A percentile compares a stretch with the other conserved stretches of the same genome.
Conservation (phyloP, 805 yeast genomes). For the Candida pseudofarinosa region DNA sequence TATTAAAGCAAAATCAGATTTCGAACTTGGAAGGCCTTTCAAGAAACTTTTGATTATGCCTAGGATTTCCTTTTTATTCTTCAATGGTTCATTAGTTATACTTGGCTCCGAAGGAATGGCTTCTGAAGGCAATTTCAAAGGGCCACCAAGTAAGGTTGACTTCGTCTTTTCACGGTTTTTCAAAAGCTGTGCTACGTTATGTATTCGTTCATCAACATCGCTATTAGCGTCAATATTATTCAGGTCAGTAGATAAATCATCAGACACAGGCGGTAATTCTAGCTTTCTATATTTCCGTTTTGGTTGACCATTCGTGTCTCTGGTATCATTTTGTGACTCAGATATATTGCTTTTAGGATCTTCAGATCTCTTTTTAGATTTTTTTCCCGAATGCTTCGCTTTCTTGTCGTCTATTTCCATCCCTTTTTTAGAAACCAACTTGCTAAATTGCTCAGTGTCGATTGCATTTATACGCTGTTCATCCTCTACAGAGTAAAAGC, state of each 20-base stretch:
- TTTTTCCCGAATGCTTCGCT: slow-evolving; percentile 28
- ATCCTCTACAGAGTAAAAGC: slow-evolving; percentile 62
- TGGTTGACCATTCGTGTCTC: slow-evolving; percentile 6
- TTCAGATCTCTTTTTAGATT: slow-evolving; percentile 12
- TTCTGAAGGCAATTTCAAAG: background rate
- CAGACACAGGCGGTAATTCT: slow-evolving; percentile 21
- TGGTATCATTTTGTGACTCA: background rate
- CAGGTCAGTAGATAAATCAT: background rate
- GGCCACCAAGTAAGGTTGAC: slow-evolving; percentile 31
- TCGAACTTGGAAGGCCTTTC: slow-evolving; percentile 35
- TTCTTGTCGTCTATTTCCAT: slow-evolving; percentile 35
- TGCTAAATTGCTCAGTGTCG: slow-evolving; percentile 41
- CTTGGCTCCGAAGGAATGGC: background rate
- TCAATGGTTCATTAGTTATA: slow-evolving; percentile 1
- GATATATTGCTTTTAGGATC: background rate
- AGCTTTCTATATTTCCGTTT: slow-evolving; percentile 22
- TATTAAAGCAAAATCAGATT: slow-evolving; percentile 27
- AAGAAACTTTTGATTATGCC: slow-evolving; percentile 12
- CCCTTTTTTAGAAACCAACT: slow-evolving; percentile 42
- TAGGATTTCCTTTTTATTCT: slow-evolving; percentile 8
- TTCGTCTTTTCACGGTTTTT: slow-evolving; percentile 23
- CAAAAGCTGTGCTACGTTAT: slow-evolving; percentile 29
- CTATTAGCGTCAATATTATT: slow-evolving; percentile 27
- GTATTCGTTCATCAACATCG: slow-evolving; percentile 31
- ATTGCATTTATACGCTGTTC: slow-evolving; percentile 45